These are phyloP conservation scores for Claviceps arundinis DNA, from an alignment of 2,329 filamentous ascomycete genomes.

Conservation along the genomic window DNA sequence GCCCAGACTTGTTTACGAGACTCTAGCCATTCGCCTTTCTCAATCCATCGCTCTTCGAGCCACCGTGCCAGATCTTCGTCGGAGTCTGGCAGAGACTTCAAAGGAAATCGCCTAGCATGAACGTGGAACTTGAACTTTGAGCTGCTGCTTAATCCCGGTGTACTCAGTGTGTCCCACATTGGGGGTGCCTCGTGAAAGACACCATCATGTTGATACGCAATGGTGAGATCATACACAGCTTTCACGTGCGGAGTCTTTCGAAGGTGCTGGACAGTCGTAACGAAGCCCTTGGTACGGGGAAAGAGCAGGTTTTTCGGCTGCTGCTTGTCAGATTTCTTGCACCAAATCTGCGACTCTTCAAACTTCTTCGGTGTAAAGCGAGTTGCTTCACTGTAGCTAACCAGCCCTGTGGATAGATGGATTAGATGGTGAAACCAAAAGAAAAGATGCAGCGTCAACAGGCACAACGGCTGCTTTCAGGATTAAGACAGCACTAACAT, in stretches of 20 bases:
- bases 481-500: constrained; percentile 29
- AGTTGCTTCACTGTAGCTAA: constrained; percentile 52
- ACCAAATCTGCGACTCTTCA: constrained; percentile 37
- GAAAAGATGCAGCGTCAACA: background rate
- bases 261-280: constrained; percentile 43
- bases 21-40: constrained; percentile 39
- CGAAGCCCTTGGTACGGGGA: constrained; percentile 47
- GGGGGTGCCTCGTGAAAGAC: constrained; percentile 32
- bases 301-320: constrained; percentile 46
- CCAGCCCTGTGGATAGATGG: constrained; percentile 34
- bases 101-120: constrained; percentile 32
- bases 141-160: constrained; percentile 23
- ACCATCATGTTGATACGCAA: constrained; percentile 34
- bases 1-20: constrained; percentile 11
- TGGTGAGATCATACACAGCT: constrained; percentile 42
- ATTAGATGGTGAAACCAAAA: background rate
- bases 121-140: constrained; percentile 35
- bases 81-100: constrained; percentile 33
- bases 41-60: constrained; percentile 39
- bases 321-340: constrained; percentile 32
- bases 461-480: background rate
- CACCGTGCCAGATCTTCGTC: constrained; percentile 36
- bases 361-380: constrained; percentile 43
- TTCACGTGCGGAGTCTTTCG: constrained; percentile 35
- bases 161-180: constrained; percentile 39